Conservation (phyloP, 2,329 filamentous ascomycete species). For the Xylariomycetidae sp. region DNA sequence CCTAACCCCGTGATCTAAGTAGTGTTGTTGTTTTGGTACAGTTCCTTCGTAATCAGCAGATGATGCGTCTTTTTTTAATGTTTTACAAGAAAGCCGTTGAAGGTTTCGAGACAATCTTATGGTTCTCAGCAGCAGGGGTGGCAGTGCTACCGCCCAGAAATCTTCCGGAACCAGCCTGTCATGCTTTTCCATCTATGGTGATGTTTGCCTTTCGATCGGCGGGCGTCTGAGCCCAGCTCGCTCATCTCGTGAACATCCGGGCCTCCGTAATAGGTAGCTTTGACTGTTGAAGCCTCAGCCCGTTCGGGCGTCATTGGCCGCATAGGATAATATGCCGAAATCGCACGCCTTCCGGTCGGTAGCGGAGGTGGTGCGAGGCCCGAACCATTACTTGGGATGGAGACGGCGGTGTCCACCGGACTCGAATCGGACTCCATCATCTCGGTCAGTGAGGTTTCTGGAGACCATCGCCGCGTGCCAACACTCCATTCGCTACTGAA, state of each 20-base stretch:
- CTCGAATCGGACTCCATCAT: conserved; percentile 5
- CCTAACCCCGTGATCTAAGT: too few relatives aligned
- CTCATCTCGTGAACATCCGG: too few relatives aligned
- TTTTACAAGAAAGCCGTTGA: too few relatives aligned
- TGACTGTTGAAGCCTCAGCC: background rate
- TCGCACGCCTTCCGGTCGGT: conserved; percentile 11
- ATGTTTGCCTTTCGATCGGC: conserved; percentile 9
- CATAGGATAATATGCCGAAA: conserved; percentile 17
- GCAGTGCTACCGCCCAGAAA: conserved; percentile 25
- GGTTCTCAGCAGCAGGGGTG: too few relatives aligned
- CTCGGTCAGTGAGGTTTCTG: conserved; percentile 13
- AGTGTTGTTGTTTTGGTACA: too few relatives aligned
- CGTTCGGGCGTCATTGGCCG: conserved; percentile 4
- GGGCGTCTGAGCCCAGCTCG: too few relatives aligned
- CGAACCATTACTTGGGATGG: conserved; percentile 3
- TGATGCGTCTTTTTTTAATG: too few relatives aligned
- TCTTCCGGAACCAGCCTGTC: conserved; percentile 26
- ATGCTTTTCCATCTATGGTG: conserved; percentile 26
- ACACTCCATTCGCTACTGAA: conserved; percentile 25
- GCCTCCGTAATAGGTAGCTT: too few relatives aligned
- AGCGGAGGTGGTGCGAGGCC: conserved; percentile 13
- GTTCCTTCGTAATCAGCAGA: too few relatives aligned
- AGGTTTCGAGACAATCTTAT: too few relatives aligned
- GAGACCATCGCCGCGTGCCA: conserved; percentile 12
- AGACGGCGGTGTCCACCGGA: background rate